phyloP scores from a whole-genome alignment of 768 basidiomycete species.

The Agaricus blazei region DNA sequence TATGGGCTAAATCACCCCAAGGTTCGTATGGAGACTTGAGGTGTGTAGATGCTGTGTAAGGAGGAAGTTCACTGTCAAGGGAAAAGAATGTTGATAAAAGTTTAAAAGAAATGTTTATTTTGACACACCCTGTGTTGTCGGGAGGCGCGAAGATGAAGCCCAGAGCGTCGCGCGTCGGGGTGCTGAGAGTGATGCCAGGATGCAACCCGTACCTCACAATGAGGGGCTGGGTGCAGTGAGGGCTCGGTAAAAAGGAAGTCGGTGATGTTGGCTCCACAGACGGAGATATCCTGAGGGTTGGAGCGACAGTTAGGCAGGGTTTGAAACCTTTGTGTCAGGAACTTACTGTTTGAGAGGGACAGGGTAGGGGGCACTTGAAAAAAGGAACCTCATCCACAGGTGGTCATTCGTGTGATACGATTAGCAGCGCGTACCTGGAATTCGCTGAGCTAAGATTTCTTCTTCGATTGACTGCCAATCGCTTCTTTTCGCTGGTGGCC shows the following conservation, averaged over 20 bases:
- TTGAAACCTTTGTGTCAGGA: not conserved
- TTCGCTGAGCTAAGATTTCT: conserved; percentile 50
- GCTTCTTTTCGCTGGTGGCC: conserved; percentile 82
- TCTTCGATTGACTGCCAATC: conserved; percentile 51
- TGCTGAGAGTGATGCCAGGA: conserved; percentile 49
- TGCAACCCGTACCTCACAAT: conserved; percentile 45
- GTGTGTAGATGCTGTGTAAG: conserved; percentile 27
- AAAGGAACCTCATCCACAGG: conserved; percentile 11
- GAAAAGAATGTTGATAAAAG: conserved; percentile 13
- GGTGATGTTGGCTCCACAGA: conserved; percentile 17
- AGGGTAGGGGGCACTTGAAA: conserved; percentile 28
- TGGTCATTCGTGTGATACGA: conserved; percentile 4
- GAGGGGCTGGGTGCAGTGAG: conserved; percentile 28
- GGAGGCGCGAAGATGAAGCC: conserved; percentile 74
- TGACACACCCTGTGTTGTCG: conserved; percentile 43
- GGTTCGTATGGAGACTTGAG: conserved; percentile 48
- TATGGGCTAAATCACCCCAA: conserved; percentile 74
- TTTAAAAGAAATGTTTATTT: conserved; percentile 13
- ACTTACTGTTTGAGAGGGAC: conserved; percentile 35
- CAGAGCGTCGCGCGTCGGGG: conserved; percentile 63
- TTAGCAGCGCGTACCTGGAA: conserved; percentile 34
- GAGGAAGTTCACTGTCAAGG: conserved; percentile 33
- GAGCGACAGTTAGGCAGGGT: not conserved
- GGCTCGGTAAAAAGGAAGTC: conserved; percentile 16
- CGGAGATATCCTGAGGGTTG: conserved; percentile 18